These are phyloP conservation scores for Monosporascus sp. DNA, from an alignment of 2,329 filamentous ascomycete genomes.

Conservation along the genomic window DNA sequence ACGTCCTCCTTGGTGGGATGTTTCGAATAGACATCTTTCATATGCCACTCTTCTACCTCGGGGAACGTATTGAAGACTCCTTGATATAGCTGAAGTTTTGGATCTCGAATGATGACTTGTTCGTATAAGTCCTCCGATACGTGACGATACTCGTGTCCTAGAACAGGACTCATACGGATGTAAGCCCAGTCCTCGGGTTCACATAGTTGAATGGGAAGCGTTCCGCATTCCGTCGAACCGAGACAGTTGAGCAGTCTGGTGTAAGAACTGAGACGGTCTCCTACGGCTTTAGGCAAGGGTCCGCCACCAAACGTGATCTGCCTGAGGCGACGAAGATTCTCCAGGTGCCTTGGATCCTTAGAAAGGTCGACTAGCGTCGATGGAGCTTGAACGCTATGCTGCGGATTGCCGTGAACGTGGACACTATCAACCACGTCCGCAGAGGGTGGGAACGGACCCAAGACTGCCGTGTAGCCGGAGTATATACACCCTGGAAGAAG, in stretches of 20 bases:
- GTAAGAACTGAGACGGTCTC: constrained; percentile 23
- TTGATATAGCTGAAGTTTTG: constrained; percentile 20
- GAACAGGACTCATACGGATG: constrained; percentile 21
- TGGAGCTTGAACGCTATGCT: constrained; percentile 10
- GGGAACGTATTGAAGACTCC: constrained; percentile 38
- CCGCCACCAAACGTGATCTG: constrained; percentile 25
- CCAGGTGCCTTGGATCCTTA: constrained; percentile 13
- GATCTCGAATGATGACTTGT: constrained; percentile 25
- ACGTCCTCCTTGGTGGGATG: constrained; percentile 28
- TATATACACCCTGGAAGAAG: constrained; percentile 16
- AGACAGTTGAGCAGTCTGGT: constrained; percentile 21
- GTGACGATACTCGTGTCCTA: constrained; percentile 15
- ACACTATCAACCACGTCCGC: constrained; percentile 9
- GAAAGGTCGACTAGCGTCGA: constrained; percentile 16
- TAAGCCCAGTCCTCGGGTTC: constrained; percentile 27
- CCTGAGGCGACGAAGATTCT: constrained; percentile 18
- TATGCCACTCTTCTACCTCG: constrained; percentile 30
- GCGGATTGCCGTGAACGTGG: constrained; percentile 13
- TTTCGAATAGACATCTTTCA: constrained; percentile 34
- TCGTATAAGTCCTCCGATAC: constrained; percentile 26
- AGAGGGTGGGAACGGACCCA: constrained; percentile 21
- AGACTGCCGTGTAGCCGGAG: constrained; percentile 15
- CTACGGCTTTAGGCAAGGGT: constrained; percentile 20
- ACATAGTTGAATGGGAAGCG: constrained; percentile 12
- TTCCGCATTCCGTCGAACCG: constrained; percentile 28